phyloP scores from a whole-genome alignment of 768 basidiomycete genomes.

The Suillus americanus region DNA sequence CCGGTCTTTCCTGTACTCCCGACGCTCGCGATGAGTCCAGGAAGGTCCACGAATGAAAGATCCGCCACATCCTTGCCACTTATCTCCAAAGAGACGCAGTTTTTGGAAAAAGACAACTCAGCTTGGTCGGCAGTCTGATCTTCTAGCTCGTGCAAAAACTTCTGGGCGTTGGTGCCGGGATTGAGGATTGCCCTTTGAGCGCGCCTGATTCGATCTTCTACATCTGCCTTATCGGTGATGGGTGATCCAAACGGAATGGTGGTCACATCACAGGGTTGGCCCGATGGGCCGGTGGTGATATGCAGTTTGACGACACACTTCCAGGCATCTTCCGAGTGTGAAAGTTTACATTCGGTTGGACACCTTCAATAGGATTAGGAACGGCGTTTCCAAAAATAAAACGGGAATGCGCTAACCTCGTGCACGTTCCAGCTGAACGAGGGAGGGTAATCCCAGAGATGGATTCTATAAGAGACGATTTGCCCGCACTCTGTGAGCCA shows the following conservation, averaged over 20 bases:
- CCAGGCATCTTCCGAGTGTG: constrained; percentile 42
- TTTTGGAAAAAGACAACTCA: constrained; percentile 47
- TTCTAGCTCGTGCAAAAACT: constrained; percentile 15
- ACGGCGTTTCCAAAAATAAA: not conserved
- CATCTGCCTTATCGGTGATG: constrained; percentile 50
- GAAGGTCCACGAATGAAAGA: constrained; percentile 64
- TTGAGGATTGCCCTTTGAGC: constrained; percentile 70
- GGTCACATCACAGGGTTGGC: constrained; percentile 37
- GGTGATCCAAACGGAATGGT: constrained; percentile 44
- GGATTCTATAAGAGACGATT: constrained; percentile 75
- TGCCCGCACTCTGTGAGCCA: constrained; percentile 72
- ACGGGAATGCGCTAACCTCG: constrained; percentile 43
- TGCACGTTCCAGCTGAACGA: constrained; percentile 73
- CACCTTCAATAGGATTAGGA: constrained; percentile 36
- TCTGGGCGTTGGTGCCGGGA: constrained; percentile 33
- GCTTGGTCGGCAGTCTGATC: constrained; percentile 12
- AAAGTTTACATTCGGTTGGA: constrained; percentile 57
- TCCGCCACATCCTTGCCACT: constrained; percentile 60
- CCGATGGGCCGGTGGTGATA: constrained; percentile 39
- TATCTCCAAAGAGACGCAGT: constrained; percentile 58
- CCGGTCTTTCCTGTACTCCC: constrained; percentile 45
- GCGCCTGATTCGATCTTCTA: constrained; percentile 65
- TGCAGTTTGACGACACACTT: constrained; percentile 51
- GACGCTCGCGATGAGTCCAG: constrained; percentile 62
- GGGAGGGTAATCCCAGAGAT: constrained; percentile 74